Percentiles rank a stretch among this genome's conserved stretches.
Evolutionary conservation across 2,329 filamentous ascomycete genomes (phyloP).

Genomic region (Alternaria triticimaculans): DNA sequence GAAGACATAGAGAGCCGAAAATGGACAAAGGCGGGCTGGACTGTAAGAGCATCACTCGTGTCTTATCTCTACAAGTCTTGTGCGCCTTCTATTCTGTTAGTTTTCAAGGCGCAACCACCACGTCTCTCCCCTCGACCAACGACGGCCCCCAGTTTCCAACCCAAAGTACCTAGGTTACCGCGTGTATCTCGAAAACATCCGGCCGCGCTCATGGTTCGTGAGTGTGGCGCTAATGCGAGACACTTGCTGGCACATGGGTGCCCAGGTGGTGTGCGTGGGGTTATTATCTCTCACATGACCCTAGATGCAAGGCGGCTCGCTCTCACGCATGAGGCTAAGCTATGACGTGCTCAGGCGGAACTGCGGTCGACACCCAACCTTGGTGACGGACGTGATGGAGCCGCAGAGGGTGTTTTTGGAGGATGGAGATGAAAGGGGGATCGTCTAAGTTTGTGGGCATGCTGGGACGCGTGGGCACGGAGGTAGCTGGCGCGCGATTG

Average conservation of each 20-base stretch:
- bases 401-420: not conserved
- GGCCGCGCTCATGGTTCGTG: not conserved
- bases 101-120: not conserved
- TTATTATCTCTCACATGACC: not conserved
- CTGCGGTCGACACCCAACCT: not conserved
- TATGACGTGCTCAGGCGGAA: conserved; percentile 13
- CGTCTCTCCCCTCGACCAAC: not conserved
- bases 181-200: not conserved
- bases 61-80: not conserved
- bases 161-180: not conserved
- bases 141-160: not conserved
- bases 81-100: not conserved
- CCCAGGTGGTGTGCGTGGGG: conserved; percentile 1
- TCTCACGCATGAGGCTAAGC: conserved; percentile 12
- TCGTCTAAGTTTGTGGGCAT: not conserved
- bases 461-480: conserved; percentile 14
- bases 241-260: conserved; percentile 8
- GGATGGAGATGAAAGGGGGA: not conserved
- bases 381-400: not conserved
- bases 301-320: conserved; percentile 1
- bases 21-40: not conserved
- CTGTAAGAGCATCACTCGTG: not conserved
- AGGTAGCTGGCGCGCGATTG: conserved; percentile 14
- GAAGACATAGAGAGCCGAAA: too few relatives aligned
- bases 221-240: conserved; percentile 8